Conservation (phyloP, 2,329 filamentous ascomycete species). For the Xylaria sp. region DNA sequence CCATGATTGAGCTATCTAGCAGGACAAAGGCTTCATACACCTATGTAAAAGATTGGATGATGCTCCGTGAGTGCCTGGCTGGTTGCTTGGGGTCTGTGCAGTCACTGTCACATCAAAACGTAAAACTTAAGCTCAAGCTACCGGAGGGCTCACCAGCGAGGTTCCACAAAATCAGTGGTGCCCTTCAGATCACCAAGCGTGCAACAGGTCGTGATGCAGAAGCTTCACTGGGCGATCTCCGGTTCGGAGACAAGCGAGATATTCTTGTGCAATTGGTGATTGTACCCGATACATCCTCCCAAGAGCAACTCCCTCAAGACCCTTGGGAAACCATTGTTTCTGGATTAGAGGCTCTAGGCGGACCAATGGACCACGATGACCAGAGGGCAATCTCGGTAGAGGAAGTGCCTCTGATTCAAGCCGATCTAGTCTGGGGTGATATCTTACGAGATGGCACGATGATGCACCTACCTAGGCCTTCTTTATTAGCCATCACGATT, state of each 20-base stretch:
- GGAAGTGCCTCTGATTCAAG: slow-evolving; percentile 94
- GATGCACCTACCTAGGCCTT: slow-evolving; percentile 87
- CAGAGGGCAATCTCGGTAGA: slow-evolving; percentile 87
- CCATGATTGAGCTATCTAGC: slow-evolving; percentile 96
- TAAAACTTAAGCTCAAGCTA: slow-evolving; percentile 91
- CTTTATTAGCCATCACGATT: slow-evolving; percentile 95
- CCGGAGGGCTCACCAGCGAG: slow-evolving; percentile 97
- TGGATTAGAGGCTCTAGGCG: slow-evolving; percentile 90
- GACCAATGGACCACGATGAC: slow-evolving; percentile 86
- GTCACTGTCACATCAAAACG: slow-evolving; percentile 96
- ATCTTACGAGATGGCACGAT: slow-evolving; percentile 88
- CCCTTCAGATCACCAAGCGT: slow-evolving; percentile 94
- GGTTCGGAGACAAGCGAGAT: slow-evolving; percentile 94
- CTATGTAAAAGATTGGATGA: slow-evolving; percentile 99
- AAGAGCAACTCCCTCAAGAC: slow-evolving; percentile 90
- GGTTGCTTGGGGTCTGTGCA: slow-evolving; percentile 93
- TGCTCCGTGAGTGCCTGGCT: slow-evolving; percentile 94
- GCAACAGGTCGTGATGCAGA: slow-evolving; percentile 95
- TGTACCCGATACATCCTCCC: slow-evolving; percentile 81
- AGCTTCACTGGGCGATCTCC: slow-evolving; percentile 87
- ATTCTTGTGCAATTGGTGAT: slow-evolving; percentile 95
- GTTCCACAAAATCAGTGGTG: slow-evolving; percentile 98
- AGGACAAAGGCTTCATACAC: slow-evolving; percentile 97
- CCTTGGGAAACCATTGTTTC: slow-evolving; percentile 98
- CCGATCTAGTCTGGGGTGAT: slow-evolving; percentile 92